Evolutionary conservation across 495 filamentous ascomycete genomes (phyloP).

Genomic region (Aspergillus coremiiformis): DNA sequence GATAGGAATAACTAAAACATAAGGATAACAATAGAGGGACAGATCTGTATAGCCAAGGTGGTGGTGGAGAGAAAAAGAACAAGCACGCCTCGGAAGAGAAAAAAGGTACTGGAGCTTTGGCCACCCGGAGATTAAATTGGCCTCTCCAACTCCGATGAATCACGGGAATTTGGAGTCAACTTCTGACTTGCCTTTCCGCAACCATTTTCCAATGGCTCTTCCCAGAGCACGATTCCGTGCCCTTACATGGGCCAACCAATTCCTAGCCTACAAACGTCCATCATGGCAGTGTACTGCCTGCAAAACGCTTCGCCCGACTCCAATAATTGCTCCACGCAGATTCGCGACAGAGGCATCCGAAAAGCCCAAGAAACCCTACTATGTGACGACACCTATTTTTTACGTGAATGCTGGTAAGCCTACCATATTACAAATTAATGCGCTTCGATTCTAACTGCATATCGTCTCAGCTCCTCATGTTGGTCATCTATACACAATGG

Average conservation of each 20-base stretch:
- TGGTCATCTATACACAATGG: constrained; percentile 89
- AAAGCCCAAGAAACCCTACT: constrained; percentile 69
- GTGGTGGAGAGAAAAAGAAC: constrained; percentile 1
- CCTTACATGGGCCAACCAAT: constrained; percentile 27
- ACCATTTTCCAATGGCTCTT: constrained; percentile 27
- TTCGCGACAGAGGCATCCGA: constrained; percentile 26
- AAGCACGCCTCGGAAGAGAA: constrained; percentile 5
- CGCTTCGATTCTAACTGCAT: not conserved
- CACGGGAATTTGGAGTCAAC: constrained; percentile 4
- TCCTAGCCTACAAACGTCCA: constrained; percentile 18
- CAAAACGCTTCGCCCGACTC: constrained; percentile 13
- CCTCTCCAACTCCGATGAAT: constrained; percentile 21
- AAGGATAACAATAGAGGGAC: not conserved
- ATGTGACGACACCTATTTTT: constrained; percentile 95
- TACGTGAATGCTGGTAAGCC: constrained; percentile 90
- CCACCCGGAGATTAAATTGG: constrained; percentile 30
- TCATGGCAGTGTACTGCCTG: constrained; percentile 31
- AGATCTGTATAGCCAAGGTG: not conserved
- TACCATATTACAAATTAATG: not conserved
- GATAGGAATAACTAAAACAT: no score
- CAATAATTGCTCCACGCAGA: constrained; percentile 20
- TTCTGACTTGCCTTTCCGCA: constrained; percentile 8
- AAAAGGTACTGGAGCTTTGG: constrained; percentile 35
- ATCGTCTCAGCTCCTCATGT: constrained; percentile 71
- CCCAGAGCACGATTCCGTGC: constrained; percentile 24